Base-by-base conservation (phyloP, 176 grass and related monocot genomes). In the Oryza meridionalis region DNA sequence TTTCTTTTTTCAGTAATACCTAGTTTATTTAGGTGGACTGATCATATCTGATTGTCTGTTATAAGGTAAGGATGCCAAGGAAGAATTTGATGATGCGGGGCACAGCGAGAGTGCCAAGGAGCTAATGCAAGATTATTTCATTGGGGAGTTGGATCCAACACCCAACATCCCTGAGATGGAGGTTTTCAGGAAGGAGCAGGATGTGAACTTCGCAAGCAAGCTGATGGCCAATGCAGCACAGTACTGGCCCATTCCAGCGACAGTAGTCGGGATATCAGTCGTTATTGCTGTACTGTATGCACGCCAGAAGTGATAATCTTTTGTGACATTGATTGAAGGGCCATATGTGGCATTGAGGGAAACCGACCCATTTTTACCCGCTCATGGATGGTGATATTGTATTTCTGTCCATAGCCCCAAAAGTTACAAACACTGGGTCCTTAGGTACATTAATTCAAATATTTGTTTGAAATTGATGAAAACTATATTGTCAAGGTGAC, bases 61-160 rank as follows among this genome's bases (percentile, higher is more conserved):
- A 92, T 14, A 96, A 99, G 93, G 96, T 42, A 94, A 88, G 89
- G 91, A 99, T 71, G 85, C 88, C 29, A 99, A 83, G n/a, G 93
- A 91, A 67, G 93, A 96, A 70, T 99, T 99, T 78, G 89, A 96
- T 2, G 96, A 99, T 67, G 91, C 84, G 0, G 91, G 93, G 22
- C 96, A 99, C 88, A 92, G 80, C 89, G 89, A 90, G 77, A 74
- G 26, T 72, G 96, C 89, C 38, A 92, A 80, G 67, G 83, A 92
- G 29, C 78, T 81, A 47, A 96, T 96, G 96, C 49, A 99, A 85
- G 91, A 90, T 59, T 99, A 90, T 84, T 96, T 82, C 31, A 79
- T 92, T 75, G 96, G 91, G 11, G 93, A 99, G 65, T 73, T 99
- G 55, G 89, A 96, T 24, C 70, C 78, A 10, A 75, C 91, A 35